Base-by-base conservation (phyloP, 1,139 yeast genomes). In the Zygosaccharomyces pseudobailii region DNA sequence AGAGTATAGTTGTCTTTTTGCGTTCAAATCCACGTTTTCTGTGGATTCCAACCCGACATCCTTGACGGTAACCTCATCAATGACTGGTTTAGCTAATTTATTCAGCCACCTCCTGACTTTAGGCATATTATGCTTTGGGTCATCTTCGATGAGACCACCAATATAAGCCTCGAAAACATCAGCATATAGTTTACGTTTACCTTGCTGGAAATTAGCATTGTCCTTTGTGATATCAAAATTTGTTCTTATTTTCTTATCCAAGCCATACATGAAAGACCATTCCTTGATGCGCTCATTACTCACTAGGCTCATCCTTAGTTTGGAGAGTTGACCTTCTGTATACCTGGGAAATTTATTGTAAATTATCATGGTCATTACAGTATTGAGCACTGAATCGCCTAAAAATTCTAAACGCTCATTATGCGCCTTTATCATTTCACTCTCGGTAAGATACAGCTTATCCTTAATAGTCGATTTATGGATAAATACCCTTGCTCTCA, bases 381-480 rank as follows among this genome's bases (percentile, higher is more conserved):
- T 79, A 61, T 89, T 87, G 54, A 92, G 71, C 19, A 89, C 79
- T 0, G 97, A 83, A 68, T 94, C 99, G 20, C 99, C 99, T 37
- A 89, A 70, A 62, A 89, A 94, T 68, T 94, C 99, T 34, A 92
- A 72, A 45, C 98, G 75, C 71, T 94, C 98, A 65, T 92, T 89
- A 61, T 89, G 92, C 2, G 81, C 70, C 41, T 75, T 72, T 23
- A 84, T 71, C 47, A 79, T 71, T 53, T 85, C 92, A 2, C 71
- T 67, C 44, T 75, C 78, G 8, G 78, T 71, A 43, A 84, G 66
- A 57, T 80, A 80, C 6, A 78, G 67, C 54, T 80, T 78, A 52
- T 78, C 79, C 52, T 80, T 79, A 24, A 84, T 77, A 5, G 80
- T 72, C 0, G 97, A 89, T 55, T 82, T 82, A 65, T 92, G 97